Percentiles rank a stretch among this genome's conserved stretches.
Evolutionary conservation across 495 filamentous ascomycete genomes (phyloP).

Genomic region (Penicillium cinerascens): DNA sequence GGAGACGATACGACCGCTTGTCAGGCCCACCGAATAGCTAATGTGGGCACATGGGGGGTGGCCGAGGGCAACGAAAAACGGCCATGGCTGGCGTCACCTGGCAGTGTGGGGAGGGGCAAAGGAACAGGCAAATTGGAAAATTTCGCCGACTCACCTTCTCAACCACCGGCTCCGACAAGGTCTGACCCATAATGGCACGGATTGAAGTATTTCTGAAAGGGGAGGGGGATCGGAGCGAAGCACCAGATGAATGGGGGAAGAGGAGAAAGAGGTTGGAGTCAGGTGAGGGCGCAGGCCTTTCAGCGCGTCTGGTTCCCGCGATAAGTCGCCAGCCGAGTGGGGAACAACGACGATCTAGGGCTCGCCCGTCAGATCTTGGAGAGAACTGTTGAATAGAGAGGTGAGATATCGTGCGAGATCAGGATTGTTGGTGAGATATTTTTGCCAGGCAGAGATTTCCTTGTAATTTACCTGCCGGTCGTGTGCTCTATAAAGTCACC

Average conservation of each 20-base stretch:
- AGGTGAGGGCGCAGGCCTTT: slow-evolving; percentile 31
- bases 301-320: slow-evolving; percentile 29
- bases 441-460: slow-evolving; percentile 19
- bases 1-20: background rate
- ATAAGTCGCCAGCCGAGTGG: slow-evolving; percentile 28
- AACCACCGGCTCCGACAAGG: slow-evolving; percentile 95
- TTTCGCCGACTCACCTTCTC: slow-evolving; percentile 76
- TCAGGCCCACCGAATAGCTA: background rate
- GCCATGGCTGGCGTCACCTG: slow-evolving; percentile 11
- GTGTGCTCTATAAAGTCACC: slow-evolving; percentile 9
- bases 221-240: slow-evolving; percentile 12
- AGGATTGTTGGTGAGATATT: background rate
- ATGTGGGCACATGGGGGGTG: background rate
- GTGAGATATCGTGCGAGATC: background rate
- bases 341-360: slow-evolving; percentile 28
- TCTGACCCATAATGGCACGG: slow-evolving; percentile 81
- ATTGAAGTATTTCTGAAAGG: slow-evolving; percentile 16
- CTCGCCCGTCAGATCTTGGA: slow-evolving; percentile 4
- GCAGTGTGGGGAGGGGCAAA: slow-evolving; percentile 33
- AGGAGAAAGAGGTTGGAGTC: slow-evolving; percentile 20
- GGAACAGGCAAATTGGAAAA: slow-evolving; percentile 18
- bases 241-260: slow-evolving; percentile 21
- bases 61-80: slow-evolving; percentile 13
- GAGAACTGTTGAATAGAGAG: slow-evolving; percentile 1
- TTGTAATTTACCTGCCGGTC: slow-evolving; percentile 14